Base-by-base conservation (phyloP, 805 yeast genomes). In the Wickerhamiella domercqiae region DNA sequence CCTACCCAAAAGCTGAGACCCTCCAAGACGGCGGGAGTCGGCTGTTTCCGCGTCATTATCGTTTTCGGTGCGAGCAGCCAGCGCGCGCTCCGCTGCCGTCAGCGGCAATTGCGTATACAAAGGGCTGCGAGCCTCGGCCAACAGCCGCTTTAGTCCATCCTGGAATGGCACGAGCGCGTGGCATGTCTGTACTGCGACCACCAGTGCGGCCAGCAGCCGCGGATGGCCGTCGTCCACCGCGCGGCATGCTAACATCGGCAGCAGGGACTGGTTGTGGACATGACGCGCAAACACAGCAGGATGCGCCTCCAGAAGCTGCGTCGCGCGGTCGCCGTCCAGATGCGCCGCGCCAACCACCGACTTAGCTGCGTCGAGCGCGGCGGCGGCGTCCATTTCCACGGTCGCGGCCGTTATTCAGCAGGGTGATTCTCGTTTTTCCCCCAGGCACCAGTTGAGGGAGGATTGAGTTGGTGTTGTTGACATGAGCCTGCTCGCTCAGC, bases 401-500 rank as follows among this genome's bases (percentile, higher is more conserved):
- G n/a, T n/a, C n/a, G n/a, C n/a, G n/a, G n/a, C n/a, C n/a, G n/a
- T n/a, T n/a, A n/a, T n/a, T n/a, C n/a, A n/a, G n/a, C n/a, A n/a
- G n/a, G n/a, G n/a, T n/a, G n/a, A n/a, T n/a, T n/a, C n/a, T n/a
- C n/a, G n/a, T n/a, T n/a, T n/a, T n/a, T n/a, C n/a, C n/a, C n/a
- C n/a, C n/a, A n/a, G n/a, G n/a, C n/a, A n/a, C n/a, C n/a, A n/a
- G n/a, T n/a, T n/a, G n/a, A n/a, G n/a, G n/a, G n/a, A n/a, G n/a
- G n/a, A n/a, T n/a, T n/a, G n/a, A n/a, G n/a, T n/a, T n/a, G n/a
- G n/a, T n/a, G n/a, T n/a, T n/a, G n/a, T n/a, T n/a, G 13, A 24
- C 6, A 42, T 36, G 41, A 42, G 40, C 30, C 33, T 30, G 21
- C n/a, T 60, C 16, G 52, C 49, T 29, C 60, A 59, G 47, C 51